These are phyloP conservation scores for Puccinellia tenuiflora DNA, from an alignment of 176 grass and related monocot species.

Conservation along the genomic window DNA sequence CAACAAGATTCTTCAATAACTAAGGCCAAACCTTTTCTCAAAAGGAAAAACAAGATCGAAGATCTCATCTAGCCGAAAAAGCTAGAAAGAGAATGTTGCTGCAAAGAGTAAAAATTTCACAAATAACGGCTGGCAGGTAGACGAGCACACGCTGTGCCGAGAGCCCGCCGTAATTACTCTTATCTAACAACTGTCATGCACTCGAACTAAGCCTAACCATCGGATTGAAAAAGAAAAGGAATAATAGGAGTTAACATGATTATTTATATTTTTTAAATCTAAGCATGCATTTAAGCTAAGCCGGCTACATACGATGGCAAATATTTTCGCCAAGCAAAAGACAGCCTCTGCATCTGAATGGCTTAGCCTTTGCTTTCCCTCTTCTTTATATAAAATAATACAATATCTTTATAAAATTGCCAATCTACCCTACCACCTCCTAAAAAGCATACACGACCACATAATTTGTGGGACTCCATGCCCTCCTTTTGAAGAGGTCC, in stretches of 20 bases:
- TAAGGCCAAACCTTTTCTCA: background rate
- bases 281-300: constrained; percentile 7
- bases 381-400: constrained; percentile 26
- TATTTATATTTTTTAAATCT: background rate
- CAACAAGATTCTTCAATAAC: constrained; percentile 12
- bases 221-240: background rate
- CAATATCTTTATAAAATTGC: background rate
- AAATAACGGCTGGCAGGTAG: background rate
- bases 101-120: background rate
- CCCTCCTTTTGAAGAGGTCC: constrained; percentile 43
- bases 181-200: background rate
- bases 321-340: constrained; percentile 25
- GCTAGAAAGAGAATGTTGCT: background rate
- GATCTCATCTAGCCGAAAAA: constrained; percentile 12
- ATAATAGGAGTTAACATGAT: background rate
- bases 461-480: constrained; percentile 39
- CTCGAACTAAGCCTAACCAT: background rate
- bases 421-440: constrained; percentile 50
- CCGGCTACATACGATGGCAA: background rate
- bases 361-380: constrained; percentile 29
- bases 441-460: constrained; percentile 67
- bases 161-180: background rate
- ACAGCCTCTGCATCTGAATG: constrained; percentile 44
- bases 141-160: background rate
- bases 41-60: constrained; percentile 23